phyloP scores from a whole-genome alignment of 768 basidiomycete species.

The Collybiopsis confluens region DNA sequence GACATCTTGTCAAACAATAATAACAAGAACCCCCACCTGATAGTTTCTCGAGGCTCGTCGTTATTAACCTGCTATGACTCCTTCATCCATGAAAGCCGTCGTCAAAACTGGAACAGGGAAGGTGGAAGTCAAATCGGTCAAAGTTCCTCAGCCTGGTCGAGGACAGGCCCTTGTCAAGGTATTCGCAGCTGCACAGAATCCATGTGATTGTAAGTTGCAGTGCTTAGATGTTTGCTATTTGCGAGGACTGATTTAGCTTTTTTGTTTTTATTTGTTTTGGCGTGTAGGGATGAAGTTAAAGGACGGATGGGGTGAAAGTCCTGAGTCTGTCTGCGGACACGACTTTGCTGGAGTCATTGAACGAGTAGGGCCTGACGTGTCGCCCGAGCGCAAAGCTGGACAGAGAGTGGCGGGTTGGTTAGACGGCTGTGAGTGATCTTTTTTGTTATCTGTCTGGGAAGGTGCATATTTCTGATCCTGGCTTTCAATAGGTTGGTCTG shows the following conservation, averaged over 20 bases:
- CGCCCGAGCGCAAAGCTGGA: slow-evolving; percentile 1
- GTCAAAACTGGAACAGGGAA: slow-evolving; percentile 2
- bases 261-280: too few relatives aligned
- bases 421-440: not conserved
- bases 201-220: slow-evolving; percentile 10
- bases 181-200: slow-evolving; percentile 12
- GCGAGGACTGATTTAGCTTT: not conserved
- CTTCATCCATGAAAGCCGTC: slow-evolving; percentile 10
- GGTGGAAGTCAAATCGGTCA: slow-evolving; percentile 4
- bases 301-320: not conserved
- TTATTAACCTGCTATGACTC: not conserved
- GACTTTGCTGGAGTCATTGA: slow-evolving; percentile 12
- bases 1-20: too few relatives aligned
- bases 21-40: too few relatives aligned
- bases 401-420: slow-evolving; percentile 11
- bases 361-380: slow-evolving; percentile 9
- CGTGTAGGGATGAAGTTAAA: slow-evolving; percentile 5
- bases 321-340: slow-evolving; percentile 3
- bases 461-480: not conserved
- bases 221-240: not conserved
- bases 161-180: slow-evolving; percentile 13
- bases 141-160: slow-evolving; percentile 7
- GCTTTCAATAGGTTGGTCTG: not conserved
- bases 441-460: not conserved
- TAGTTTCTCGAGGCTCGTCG: too few relatives aligned